Base-by-base conservation (phyloP, 306 rosid genomes). In the Quercus gilva region DNA sequence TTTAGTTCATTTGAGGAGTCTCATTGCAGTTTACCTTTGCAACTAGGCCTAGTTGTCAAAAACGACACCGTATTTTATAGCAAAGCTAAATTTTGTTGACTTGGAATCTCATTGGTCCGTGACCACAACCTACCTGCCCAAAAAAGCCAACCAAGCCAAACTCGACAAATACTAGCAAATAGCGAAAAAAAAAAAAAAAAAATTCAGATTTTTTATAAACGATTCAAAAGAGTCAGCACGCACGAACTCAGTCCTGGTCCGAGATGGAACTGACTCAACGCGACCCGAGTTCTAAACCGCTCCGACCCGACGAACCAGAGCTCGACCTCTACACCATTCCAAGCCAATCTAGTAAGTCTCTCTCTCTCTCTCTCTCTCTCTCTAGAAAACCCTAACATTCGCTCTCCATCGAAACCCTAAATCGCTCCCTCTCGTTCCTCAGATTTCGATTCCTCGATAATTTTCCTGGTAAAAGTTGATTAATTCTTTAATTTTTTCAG, bases 291-390 rank as follows among this genome's bases (percentile, higher is more conserved):
- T 78, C 86, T 64, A 83, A 81, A 15, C 88, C 74, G 87, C 82
- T 67, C 84, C 83, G 81, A 76, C 78, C 85, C 78, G 92, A 89
- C 5, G 97, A 87, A 83, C 94, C 95, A 59, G 97, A 95, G 85
- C 88, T 91, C 82, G 98, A 95, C 73, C 96, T 95, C 85, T 95
- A 92, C 92, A 85, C 98, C 74, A 95, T 95, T 43, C 99, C 99
- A 75, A 83, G 89, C 79, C 88, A 86, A 80, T 90, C 98, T n/a
- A 79, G 98, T 95, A 95, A 91, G 89, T 85, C 8, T 45, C 14
- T 43, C 64, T 55, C 77, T 29, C 63, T 21, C 55, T 19, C 45
- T 14, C 78, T 43, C 31, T 70, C 52, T 53, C 5, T 37, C 23
- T 19, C 71, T 45, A 43, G 28, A 5, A 56, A 82, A 79, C 79